These are phyloP conservation scores for Tuber microsphaerosporum DNA, from an alignment of 495 filamentous ascomycete species.

Conservation along the genomic window DNA sequence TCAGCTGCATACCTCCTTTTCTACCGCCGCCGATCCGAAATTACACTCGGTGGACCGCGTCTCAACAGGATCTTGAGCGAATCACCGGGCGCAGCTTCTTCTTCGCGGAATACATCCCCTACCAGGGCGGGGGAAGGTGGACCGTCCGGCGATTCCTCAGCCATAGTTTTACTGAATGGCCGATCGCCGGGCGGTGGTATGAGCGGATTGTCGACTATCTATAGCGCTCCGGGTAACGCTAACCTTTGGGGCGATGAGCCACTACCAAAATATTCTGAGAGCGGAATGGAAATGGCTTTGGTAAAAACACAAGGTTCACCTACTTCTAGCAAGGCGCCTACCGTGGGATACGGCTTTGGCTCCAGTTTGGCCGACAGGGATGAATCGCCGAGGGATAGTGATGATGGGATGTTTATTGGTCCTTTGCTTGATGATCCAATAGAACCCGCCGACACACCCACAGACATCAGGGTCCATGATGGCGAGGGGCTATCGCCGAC, in stretches of 20 bases:
- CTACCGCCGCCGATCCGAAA: constrained; percentile 76
- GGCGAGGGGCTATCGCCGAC: background rate
- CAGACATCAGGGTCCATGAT: background rate
- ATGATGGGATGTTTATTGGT: background rate
- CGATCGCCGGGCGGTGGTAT: constrained; percentile 34
- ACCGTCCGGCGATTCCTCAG: constrained; percentile 30
- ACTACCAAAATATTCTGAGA: background rate
- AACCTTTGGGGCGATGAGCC: constrained; percentile 17
- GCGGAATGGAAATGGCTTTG: background rate
- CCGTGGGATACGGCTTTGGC: background rate
- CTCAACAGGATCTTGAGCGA: constrained; percentile 47
- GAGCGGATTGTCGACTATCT: constrained; percentile 28
- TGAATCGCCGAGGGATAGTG: background rate
- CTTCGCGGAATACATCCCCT: constrained; percentile 26
- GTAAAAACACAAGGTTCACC: background rate
- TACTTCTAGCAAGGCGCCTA: background rate
- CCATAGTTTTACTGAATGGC: constrained; percentile 25
- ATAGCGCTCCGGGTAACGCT: constrained; percentile 21
- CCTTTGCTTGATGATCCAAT: background rate
- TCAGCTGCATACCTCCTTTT: constrained; percentile 84
- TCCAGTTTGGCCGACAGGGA: background rate
- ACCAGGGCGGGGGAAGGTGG: constrained; percentile 35
- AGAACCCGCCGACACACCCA: background rate
- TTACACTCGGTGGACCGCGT: constrained; percentile 66
- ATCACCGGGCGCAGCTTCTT: constrained; percentile 19